Evolutionary conservation across 1,284 basidiomycete genomes (phyloP).

Genomic region (Hemileia vastatrix): DNA sequence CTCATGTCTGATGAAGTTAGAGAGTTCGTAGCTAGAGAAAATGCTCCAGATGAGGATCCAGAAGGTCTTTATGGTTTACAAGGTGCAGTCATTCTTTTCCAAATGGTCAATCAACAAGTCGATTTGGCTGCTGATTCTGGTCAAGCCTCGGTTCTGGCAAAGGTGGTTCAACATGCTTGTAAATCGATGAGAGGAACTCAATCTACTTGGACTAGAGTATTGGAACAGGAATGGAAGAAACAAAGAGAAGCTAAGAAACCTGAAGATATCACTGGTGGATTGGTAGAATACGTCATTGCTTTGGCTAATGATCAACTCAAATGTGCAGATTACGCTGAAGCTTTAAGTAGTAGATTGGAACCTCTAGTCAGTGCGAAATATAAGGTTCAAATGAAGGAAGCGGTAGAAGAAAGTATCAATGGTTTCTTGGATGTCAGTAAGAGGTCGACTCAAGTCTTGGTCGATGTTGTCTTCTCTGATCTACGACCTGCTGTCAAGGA

Average conservation of each 20-base stretch:
- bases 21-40: conserved; percentile 37
- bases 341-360: conserved; percentile 34
- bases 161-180: conserved; percentile 38
- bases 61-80: conserved; percentile 41
- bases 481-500: conserved; percentile 42
- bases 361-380: conserved; percentile 36
- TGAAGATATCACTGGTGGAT: conserved; percentile 38
- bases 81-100: conserved; percentile 38
- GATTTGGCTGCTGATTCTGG: conserved; percentile 40
- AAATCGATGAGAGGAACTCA: conserved; percentile 39
- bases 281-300: conserved; percentile 45
- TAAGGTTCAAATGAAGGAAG: conserved; percentile 36
- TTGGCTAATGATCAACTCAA: conserved; percentile 43
- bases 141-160: conserved; percentile 36
- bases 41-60: conserved; percentile 38
- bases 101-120: conserved; percentile 44
- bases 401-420: conserved; percentile 40
- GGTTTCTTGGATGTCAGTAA: conserved; percentile 43
- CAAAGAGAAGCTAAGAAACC: conserved; percentile 40
- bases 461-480: conserved; percentile 41
- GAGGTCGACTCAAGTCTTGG: conserved; percentile 40
- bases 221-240: conserved; percentile 42
- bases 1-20: conserved; percentile 43
- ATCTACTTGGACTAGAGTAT: conserved; percentile 38
- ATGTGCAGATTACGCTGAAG: conserved; percentile 41